A percentile compares a stretch with the other conserved stretches of the same genome.
phyloP scores from a whole-genome alignment of 2,329 filamentous ascomycete species.

The Colletotrichum costaricense region DNA sequence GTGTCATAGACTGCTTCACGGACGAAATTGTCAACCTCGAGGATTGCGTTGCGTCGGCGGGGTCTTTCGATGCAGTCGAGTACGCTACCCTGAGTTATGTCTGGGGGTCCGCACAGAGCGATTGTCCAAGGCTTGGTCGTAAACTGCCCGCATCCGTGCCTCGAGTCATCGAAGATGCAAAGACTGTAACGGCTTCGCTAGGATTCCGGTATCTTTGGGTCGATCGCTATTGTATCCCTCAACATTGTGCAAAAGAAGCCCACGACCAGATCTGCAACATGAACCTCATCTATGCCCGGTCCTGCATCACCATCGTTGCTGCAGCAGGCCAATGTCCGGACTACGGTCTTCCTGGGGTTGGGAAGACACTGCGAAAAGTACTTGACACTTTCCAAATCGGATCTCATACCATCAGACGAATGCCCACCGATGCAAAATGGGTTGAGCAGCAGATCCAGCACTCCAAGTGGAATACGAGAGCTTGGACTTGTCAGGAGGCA shows the following conservation, averaged over 20 bases:
- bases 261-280: conserved; percentile 44
- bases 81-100: conserved; percentile 53
- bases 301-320: conserved; percentile 48
- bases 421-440: not conserved
- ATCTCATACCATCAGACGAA: not conserved
- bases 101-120: conserved; percentile 35
- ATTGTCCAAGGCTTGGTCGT: conserved; percentile 5
- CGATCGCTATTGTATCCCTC: conserved; percentile 49
- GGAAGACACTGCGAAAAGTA: not conserved
- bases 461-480: not conserved
- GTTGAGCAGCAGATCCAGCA: not conserved
- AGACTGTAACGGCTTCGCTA: conserved; percentile 44
- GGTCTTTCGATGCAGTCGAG: conserved; percentile 4
- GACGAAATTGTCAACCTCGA: not conserved
- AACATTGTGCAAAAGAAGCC: conserved; percentile 40
- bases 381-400: not conserved
- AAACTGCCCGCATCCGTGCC: conserved; percentile 43
- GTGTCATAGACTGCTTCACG: not conserved
- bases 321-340: conserved; percentile 45
- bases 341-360: conserved; percentile 48
- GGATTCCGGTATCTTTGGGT: conserved; percentile 52
- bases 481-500: conserved; percentile 11
- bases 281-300: conserved; percentile 48
- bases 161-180: conserved; percentile 46
- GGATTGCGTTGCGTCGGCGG: not conserved